Conservation (phyloP, 2,329 filamentous ascomycete genomes). For the Penicillium capsulatum region DNA sequence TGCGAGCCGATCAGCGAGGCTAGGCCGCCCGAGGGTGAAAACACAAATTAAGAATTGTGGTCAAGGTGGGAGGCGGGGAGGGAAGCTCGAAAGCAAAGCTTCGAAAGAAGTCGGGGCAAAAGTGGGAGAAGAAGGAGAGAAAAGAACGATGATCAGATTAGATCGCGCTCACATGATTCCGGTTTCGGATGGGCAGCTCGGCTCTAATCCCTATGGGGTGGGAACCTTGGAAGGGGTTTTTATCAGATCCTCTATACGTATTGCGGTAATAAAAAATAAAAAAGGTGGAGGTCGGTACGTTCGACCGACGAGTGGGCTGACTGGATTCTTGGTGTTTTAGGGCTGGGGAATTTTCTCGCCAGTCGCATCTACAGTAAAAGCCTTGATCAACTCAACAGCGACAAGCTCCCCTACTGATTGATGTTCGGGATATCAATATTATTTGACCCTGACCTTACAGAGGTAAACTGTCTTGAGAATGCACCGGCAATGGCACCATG, state of each 20-base stretch:
- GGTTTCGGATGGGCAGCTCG: conserved; percentile 21
- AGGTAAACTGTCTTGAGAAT: too few species aligned
- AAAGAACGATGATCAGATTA: conserved; percentile 28
- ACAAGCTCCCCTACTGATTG: too few species aligned
- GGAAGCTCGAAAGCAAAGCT: conserved; percentile 6
- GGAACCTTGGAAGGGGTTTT: neutral
- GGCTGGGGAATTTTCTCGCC: too few species aligned
- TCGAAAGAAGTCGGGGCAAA: conserved; percentile 9
- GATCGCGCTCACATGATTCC: conserved; percentile 27
- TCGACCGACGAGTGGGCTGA: conserved; percentile 19
- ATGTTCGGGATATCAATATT: too few species aligned
- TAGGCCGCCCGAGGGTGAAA: conserved; percentile 4
- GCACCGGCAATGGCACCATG: neutral
- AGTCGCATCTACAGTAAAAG: too few species aligned
- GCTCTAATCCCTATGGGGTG: neutral
- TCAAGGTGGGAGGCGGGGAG: neutral
- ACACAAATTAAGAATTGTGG: conserved; percentile 1
- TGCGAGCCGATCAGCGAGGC: conserved; percentile 32
- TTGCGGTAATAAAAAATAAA: too few species aligned
- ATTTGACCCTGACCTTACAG: too few species aligned
- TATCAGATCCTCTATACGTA: conserved; percentile 24
- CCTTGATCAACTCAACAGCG: neutral
- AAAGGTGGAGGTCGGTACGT: conserved; percentile 12
- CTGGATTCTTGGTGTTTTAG: too few species aligned
- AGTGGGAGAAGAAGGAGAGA: conserved; percentile 15